Base-by-base conservation (phyloP, 2,329 filamentous ascomycete genomes). In the Xylaria sp. region DNA sequence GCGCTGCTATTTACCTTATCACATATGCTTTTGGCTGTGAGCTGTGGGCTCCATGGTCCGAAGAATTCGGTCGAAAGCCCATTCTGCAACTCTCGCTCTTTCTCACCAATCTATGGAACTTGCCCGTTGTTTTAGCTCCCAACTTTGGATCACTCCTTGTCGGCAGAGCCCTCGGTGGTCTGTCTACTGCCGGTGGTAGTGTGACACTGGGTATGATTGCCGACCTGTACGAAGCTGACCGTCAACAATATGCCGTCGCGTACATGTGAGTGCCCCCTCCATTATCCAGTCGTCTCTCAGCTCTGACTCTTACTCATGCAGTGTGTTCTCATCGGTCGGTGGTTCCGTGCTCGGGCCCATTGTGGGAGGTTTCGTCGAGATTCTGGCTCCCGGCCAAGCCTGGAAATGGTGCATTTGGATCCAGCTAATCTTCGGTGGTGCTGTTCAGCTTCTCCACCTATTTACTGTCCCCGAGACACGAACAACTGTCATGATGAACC, bases 21-120 rank as follows among this genome's bases (percentile, higher is more conserved):
- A 80, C 90, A 3, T 96, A 96, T 78, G 93, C 92, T 44, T 95
- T 96, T 77, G 93, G 93, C 40, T 96, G 93, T 78, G 93, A 96
- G 80, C 84, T 95, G 0, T 96, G 93, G 93, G 93, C 93, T 0
- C 93, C 93, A 0, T 96, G 93, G 92, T 92, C 88, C 58, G 93
- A 96, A 78, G 93, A 96, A 76, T 84, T 94, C 58, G 93, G 93
- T 28, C 88, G 93, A 61, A 92, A 90, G 83, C 91, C 90, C 1
- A 87, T 96, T 65, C 84, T 95, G 36, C 92, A 95, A 83, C 81
- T 86, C 33, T 92, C 89, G 48, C 81, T 95, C 65, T 86, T 92
- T 72, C 82, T 96, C 15, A 92, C 94, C 79, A 96, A 95, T 74
- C 80, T 94, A 66, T 96, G 87, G 84, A 91, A 93, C 71, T 79